Percentiles rank a stretch among this genome's conserved stretches.
Conservation (phyloP, 352 stramenopile species). For the Pythium folliculosum region DNA sequence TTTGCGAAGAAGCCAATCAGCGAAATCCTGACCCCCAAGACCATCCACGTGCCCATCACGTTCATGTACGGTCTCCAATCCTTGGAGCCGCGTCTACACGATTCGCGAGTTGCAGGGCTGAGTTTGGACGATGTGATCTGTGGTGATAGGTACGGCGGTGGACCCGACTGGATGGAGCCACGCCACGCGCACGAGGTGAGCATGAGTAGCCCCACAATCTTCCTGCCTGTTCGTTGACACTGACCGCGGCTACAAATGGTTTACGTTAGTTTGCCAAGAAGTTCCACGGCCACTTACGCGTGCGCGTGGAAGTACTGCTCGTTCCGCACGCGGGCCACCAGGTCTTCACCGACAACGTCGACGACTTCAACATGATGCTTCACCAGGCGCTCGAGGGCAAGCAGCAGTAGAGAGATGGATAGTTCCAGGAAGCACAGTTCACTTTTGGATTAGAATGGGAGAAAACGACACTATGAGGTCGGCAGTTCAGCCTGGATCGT, state of each 20-base stretch:
- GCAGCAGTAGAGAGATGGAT: slow-evolving; percentile 1
- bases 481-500: too few relatives aligned
- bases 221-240: too few relatives aligned
- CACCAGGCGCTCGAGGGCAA: slow-evolving; percentile 32
- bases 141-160: slow-evolving; percentile 45
- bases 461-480: too few relatives aligned
- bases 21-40: slow-evolving; percentile 55
- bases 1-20: slow-evolving; percentile 60
- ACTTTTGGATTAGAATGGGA: too few relatives aligned
- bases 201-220: too few relatives aligned
- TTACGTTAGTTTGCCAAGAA: slow-evolving; percentile 32
- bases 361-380: slow-evolving; percentile 64
- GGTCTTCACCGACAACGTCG: slow-evolving; percentile 72
- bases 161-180: slow-evolving; percentile 72
- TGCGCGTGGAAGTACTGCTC: slow-evolving; percentile 38
- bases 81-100: background rate
- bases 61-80: slow-evolving; percentile 46
- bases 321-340: slow-evolving; percentile 61
- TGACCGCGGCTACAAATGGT: too few relatives aligned
- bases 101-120: too few relatives aligned
- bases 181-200: slow-evolving; percentile 51
- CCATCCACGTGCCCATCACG: slow-evolving; percentile 59
- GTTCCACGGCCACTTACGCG: slow-evolving; percentile 41
- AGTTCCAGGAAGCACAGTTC: too few relatives aligned
- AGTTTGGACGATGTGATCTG: too few relatives aligned